Base-by-base conservation (phyloP, 768 basidiomycete genomes). In the Suillus weaverae region DNA sequence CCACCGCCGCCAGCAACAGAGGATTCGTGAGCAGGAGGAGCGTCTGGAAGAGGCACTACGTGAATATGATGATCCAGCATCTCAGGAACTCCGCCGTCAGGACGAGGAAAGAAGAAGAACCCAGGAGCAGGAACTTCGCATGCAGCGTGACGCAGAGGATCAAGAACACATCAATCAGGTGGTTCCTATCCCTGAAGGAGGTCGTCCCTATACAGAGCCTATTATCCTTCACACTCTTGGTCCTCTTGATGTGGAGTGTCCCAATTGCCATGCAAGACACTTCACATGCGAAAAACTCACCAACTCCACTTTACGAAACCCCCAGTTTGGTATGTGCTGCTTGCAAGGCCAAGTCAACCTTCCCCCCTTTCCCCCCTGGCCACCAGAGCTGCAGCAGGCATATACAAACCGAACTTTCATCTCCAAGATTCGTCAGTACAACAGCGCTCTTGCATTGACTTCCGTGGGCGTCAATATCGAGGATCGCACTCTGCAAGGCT, bases 391-490 rank as follows among this genome's bases (percentile, higher is more conserved):
- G 3, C 67, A 71, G 1, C 11, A 61, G 20, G 39, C 74, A 0
- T 70, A 67, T 51, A 55, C 69, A 1, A 60, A 73, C 10, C 64
- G 63, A 33, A 61, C 68, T 4, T 81, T 81, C 38, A 75, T 73
- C 2, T 62, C 67, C 10, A 68, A 81, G 9, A 80, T 82, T 9
- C 67, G 76, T 11, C 75, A 78, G 35, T 83, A 83, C 50, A 84
- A 84, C 60, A 67, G 69, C 41, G 76, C 82, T 1, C 70, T 83
- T 54, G 70, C 80, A 0, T 81, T 82, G 61, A 80, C 77, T 0
- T 82, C 80, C 0, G 35, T 82, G 0, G 74, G 75, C 16, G 74
- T 76, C 1, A 51, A 66, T 6, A 66, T 77, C 32, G 79, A 81
- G 63, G 41, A 73, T 16, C 61, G 65, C 2, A 57, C 78, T 36